Base-by-base conservation (phyloP, 352 stramenopile species). In the Phytophthora cryptogea region DNA sequence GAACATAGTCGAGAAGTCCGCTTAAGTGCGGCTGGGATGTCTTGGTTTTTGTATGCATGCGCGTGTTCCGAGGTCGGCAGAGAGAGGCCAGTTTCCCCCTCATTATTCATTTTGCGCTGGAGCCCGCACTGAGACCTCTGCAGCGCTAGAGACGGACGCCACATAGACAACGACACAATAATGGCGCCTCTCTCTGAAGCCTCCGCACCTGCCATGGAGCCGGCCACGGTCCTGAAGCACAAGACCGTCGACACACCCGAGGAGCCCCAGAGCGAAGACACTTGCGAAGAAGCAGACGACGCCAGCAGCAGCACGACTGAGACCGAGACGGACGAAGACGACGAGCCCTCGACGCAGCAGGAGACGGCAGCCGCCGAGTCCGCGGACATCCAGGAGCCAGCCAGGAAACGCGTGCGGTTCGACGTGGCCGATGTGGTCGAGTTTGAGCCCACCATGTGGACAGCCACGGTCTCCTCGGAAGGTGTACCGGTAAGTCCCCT, bases 381-480 rank as follows among this genome's bases (percentile, higher is more conserved):
- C 11, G 30, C 20, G 13, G 65, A 64, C 9, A 31, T 37, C 26
- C 52, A 54, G 5, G 30, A 68, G 32, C 45, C 40, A 14, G 48
- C 47, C 16, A 72, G 50, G 57, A 82, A 82, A 57, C 57, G 69
- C 55, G 78, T 91, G 44, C 66, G 64, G 14, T 94, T 94, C 52
- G 66, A 84, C 13, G 54, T 69, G 13, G 80, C 77, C 5, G 78
- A 94, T 28, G 67, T 94, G 9, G 67, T 92, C 27, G 84, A 94
- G 72, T 94, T 94, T 39, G 84, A 94, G 53, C 84, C 84, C 27
- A 90, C 84, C 14, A 77, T 88, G 65, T 92, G 79, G 78, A 92
- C 82, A n/a, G 83, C 80, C 41, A 89, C 80, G 4, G 79, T 92
- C 23, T 75, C 84, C 8, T 94, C 84, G 2, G 83, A 90, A 44